Evolutionary conservation across 2,329 filamentous ascomycete genomes (phyloP).

Genomic region (Clarireedia monteithiana): DNA sequence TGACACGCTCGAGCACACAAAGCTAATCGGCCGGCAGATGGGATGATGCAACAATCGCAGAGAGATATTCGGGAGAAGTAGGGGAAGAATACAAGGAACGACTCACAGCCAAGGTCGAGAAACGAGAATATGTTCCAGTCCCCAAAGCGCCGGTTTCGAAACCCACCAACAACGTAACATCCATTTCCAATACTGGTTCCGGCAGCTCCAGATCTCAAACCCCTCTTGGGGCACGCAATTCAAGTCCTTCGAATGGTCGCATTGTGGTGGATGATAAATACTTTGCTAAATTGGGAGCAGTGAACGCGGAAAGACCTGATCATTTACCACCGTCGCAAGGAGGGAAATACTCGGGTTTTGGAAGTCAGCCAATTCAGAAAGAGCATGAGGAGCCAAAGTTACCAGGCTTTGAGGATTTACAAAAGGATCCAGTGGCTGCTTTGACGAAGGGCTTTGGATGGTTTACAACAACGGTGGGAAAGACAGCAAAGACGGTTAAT

Average conservation of each 20-base stretch:
- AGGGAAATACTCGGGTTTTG: slow-evolving; percentile 88
- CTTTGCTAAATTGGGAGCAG: slow-evolving; percentile 76
- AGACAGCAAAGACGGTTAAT: slow-evolving; percentile 86
- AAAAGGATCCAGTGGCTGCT: slow-evolving; percentile 82
- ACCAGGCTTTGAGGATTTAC: slow-evolving; percentile 77
- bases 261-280: slow-evolving; percentile 75
- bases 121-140: slow-evolving; percentile 72
- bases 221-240: slow-evolving; percentile 17
- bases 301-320: slow-evolving; percentile 71
- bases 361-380: slow-evolving; percentile 54
- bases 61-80: slow-evolving; percentile 81
- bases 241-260: slow-evolving; percentile 35
- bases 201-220: slow-evolving; percentile 14
- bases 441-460: slow-evolving; percentile 91
- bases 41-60: slow-evolving; percentile 82
- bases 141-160: slow-evolving; percentile 39
- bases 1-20: not conserved
- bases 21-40: slow-evolving; percentile 32
- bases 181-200: slow-evolving; percentile 5
- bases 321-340: slow-evolving; percentile 79
- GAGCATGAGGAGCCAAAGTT: slow-evolving; percentile 39
- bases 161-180: slow-evolving; percentile 1
- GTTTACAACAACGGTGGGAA: slow-evolving; percentile 81
- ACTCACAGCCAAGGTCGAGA: slow-evolving; percentile 80
- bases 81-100: slow-evolving; percentile 96